Evolutionary conservation across 2,329 filamentous ascomycete species (phyloP).

Genomic region (Aspergillus tubingensis): DNA sequence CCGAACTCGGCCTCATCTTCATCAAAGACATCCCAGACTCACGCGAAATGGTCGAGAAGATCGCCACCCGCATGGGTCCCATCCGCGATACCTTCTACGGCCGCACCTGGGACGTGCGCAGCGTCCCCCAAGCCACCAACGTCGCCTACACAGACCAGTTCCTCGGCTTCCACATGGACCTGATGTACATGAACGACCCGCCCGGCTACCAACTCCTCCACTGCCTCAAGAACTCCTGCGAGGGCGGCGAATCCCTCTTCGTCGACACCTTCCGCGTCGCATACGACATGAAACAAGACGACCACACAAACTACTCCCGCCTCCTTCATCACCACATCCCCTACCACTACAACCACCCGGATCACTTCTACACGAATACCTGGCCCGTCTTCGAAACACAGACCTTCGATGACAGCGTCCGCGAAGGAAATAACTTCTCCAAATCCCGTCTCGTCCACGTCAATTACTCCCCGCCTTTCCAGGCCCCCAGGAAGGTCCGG

Average conservation of each 20-base stretch:
- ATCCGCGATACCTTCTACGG: conserved; percentile 91
- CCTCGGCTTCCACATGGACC: conserved; percentile 89
- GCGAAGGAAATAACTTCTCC: conserved; percentile 12
- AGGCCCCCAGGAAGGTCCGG: conserved; percentile 47
- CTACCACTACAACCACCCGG: conserved; percentile 70
- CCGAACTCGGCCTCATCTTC: conserved; percentile 72
- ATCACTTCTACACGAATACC: conserved; percentile 62
- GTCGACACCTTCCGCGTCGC: conserved; percentile 71
- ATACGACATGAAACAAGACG: conserved; percentile 14
- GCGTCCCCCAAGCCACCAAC: conserved; percentile 80
- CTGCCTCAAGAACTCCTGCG: conserved; percentile 77
- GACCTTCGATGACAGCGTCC: background rate
- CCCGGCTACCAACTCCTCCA: conserved; percentile 87
- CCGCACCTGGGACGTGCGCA: conserved; percentile 83
- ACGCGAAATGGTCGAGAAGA: conserved; percentile 64
- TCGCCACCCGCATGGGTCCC: conserved; percentile 73
- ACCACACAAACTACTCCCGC: conserved; percentile 21
- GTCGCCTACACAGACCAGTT: conserved; percentile 84
- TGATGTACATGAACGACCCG: conserved; percentile 79
- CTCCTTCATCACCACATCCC: conserved; percentile 51
- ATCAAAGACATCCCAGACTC: conserved; percentile 71
- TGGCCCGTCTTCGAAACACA: conserved; percentile 57
- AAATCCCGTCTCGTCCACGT: conserved; percentile 42
- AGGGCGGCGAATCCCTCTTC: conserved; percentile 84
- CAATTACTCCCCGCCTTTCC: conserved; percentile 81